These are phyloP conservation scores for Venturia nashicola DNA, from an alignment of 2,329 filamentous ascomycete genomes.

Conservation along the genomic window DNA sequence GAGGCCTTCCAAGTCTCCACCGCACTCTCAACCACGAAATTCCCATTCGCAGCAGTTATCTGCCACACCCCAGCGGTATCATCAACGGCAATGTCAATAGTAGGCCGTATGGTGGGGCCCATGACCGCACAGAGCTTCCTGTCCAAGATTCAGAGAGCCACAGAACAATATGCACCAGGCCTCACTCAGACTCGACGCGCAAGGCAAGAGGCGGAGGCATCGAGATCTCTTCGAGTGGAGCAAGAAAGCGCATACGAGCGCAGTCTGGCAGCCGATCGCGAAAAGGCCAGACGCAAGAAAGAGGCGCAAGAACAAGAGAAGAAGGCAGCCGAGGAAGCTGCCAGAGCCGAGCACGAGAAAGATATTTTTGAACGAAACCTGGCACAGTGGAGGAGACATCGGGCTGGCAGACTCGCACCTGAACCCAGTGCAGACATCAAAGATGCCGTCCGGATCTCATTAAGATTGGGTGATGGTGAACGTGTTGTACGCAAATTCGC, in stretches of 20 bases:
- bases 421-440: conserved; percentile 57
- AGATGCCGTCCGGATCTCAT: conserved; percentile 58
- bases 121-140: conserved; percentile 60
- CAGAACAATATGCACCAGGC: conserved; percentile 64
- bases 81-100: conserved; percentile 78
- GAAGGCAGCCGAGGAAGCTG: conserved; percentile 53
- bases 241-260: conserved; percentile 92
- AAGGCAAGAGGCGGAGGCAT: conserved; percentile 66
- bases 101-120: conserved; percentile 65
- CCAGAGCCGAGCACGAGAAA: conserved; percentile 50
- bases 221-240: conserved; percentile 69
- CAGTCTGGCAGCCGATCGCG: conserved; percentile 75
- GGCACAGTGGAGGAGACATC: conserved; percentile 70
- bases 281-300: conserved; percentile 62
- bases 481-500: conserved; percentile 67
- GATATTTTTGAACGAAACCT: conserved; percentile 42
- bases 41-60: conserved; percentile 77
- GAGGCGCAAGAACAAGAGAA: conserved; percentile 59
- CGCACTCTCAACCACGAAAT: conserved; percentile 80
- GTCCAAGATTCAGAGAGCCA: conserved; percentile 59
- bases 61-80: conserved; percentile 79
- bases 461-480: conserved; percentile 53
- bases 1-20: conserved; percentile 90
- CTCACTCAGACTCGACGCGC: conserved; percentile 64
- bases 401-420: conserved; percentile 50